Conservation (phyloP, 176 grass and related monocot species). For the Oryza meyeriana region DNA sequence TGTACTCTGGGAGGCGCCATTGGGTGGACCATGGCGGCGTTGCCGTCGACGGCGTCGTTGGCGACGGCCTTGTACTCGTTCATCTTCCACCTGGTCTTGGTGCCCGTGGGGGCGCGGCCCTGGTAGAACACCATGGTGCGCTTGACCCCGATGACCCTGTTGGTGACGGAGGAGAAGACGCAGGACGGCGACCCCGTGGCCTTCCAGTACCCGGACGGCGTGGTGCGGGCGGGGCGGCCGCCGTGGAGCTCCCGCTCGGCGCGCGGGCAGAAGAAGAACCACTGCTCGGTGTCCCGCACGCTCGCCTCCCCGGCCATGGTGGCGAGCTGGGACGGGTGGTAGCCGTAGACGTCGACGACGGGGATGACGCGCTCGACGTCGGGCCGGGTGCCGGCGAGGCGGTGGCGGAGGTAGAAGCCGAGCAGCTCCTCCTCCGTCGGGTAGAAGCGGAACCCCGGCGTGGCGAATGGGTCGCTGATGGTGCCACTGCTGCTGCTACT, state of each 20-base stretch:
- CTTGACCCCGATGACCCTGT: constrained; percentile 51
- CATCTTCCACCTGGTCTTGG: constrained; percentile 81
- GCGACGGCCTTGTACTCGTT: constrained; percentile 69
- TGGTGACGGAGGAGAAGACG: constrained; percentile 38
- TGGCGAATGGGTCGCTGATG: not conserved
- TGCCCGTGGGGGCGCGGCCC: constrained; percentile 50
- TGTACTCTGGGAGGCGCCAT: not conserved
- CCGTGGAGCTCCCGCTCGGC: constrained; percentile 43
- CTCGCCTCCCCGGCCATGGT: constrained; percentile 37
- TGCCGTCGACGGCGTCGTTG: not conserved
- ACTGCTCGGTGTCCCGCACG: constrained; percentile 48
- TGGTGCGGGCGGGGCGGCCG: constrained; percentile 43
- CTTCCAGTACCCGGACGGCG: constrained; percentile 68
- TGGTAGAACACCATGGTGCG: constrained; percentile 84
- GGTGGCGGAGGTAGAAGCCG: constrained; percentile 59
- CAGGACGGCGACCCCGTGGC: constrained; percentile 51
- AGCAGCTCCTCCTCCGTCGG: constrained; percentile 81
- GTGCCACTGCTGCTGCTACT: not conserved
- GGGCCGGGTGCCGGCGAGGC: constrained; percentile 30
- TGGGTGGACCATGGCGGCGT: not conserved
- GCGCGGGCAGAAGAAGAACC: constrained; percentile 67
- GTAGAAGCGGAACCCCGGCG: constrained; percentile 61
- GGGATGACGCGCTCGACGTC: constrained; percentile 55
- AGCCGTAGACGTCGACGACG: constrained; percentile 56
- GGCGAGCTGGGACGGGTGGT: constrained; percentile 51